Base-by-base conservation (phyloP, 176 grass and related monocot genomes). In the Stipa capillata region DNA sequence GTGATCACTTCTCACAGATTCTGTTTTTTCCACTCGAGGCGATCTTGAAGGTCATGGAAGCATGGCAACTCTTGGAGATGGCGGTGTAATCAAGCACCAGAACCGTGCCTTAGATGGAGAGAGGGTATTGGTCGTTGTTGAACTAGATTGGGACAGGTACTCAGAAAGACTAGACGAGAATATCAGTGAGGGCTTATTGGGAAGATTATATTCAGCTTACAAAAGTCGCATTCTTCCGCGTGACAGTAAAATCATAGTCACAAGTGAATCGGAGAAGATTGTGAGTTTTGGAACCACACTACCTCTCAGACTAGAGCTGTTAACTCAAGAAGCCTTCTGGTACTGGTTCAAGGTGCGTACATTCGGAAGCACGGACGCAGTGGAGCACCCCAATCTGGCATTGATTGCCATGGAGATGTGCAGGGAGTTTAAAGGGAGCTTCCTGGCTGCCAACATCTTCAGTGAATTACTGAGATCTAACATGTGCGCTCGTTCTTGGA, bases 161-260 rank as follows among this genome's bases (percentile, higher is more conserved):
- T 37, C 33, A 35, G 5, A 35, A 52, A 48, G 45, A 72, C 47
- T 49, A 48, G 45, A 51, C 0, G 49, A 74, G 2, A 16, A 40
- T 17, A 74, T 80, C 7, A 27, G 42, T 36, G 24, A 25, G 23
- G 4, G 0, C 2, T 33, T 45, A 28, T 78, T 74, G 35, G 18
- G 20, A 48, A 53, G n/a, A 21, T 4, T 85, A 6, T 24, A n/a
- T n/a, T n/a, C n/a, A n/a, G n/a, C n/a, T n/a, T n/a, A 40, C 23
- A 18, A 27, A 25, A 70, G 4, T 5, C 41, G 61, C 13, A 54
- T 49, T 24, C 32, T 49, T 24, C 32, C 54, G 32, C 21, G 7
- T 8, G 73, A 13, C 23, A 85, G 74, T 29, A 79, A 78, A 24
- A 41, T 79, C 28, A 85, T 85, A n/a, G 16, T 85, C 44, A 72